Conservation (phyloP, 768 basidiomycete genomes). For the Lyophyllum semitale region DNA sequence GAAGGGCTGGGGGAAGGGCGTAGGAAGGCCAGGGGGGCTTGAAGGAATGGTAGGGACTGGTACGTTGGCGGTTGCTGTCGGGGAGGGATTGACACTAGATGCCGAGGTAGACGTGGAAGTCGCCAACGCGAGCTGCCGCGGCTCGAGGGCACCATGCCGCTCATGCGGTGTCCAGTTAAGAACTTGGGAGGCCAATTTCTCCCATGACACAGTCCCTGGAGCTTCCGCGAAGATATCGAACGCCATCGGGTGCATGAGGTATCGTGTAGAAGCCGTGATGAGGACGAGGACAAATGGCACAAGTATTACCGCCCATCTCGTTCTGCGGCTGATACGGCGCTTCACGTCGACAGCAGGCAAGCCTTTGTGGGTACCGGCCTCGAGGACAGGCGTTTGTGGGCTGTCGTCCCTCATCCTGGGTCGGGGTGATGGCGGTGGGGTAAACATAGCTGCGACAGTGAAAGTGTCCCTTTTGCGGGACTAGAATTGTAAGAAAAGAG, state of each 20-base stretch:
- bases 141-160: conserved; percentile 34
- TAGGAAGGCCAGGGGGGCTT: conserved; percentile 56
- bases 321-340: conserved; percentile 43
- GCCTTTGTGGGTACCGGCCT: conserved; percentile 8
- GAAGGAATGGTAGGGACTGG: conserved; percentile 51
- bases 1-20: conserved; percentile 78
- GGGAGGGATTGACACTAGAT: conserved; percentile 9
- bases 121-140: conserved; percentile 12
- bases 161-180: conserved; percentile 43
- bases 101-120: conserved; percentile 17
- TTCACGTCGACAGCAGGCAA: conserved; percentile 27
- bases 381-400: conserved; percentile 11
- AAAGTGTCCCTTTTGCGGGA: not conserved
- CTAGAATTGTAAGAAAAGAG: conserved; percentile 11
- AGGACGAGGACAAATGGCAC: conserved; percentile 58
- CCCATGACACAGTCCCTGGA: conserved; percentile 28
- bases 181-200: conserved; percentile 26
- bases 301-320: conserved; percentile 53
- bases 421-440: conserved; percentile 15
- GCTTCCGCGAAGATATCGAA: conserved; percentile 40
- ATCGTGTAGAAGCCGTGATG: conserved; percentile 55
- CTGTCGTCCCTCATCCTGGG: conserved; percentile 6
- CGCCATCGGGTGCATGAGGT: conserved; percentile 46
- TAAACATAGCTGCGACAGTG: conserved; percentile 11
- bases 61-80: conserved; percentile 25